phyloP scores from a whole-genome alignment of 202 grass and related monocot genomes.

The Panicum virgatum region DNA sequence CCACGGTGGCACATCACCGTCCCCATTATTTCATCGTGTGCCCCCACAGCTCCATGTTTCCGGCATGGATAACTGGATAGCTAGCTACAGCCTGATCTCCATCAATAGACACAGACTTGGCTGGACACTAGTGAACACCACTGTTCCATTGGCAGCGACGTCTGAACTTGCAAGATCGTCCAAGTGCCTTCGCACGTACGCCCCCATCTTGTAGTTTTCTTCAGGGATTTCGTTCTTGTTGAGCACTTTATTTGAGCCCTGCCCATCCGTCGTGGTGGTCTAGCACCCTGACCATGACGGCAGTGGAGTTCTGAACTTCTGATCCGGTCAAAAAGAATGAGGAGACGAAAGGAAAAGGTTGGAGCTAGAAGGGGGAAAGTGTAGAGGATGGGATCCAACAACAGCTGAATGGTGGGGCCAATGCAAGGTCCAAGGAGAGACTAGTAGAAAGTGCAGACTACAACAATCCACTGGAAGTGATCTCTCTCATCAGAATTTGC shows the following conservation, averaged over 20 bases:
- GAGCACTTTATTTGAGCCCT: not conserved
- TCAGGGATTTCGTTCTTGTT: not conserved
- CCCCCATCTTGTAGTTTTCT: not conserved
- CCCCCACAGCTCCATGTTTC: not conserved
- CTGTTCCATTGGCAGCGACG: slow-evolving; percentile 27
- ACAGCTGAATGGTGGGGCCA: slow-evolving; percentile 10
- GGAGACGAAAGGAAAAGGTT: not conserved
- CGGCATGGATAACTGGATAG: not conserved
- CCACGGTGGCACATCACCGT: not conserved
- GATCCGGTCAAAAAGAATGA: slow-evolving; percentile 15
- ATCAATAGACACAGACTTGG: not conserved
- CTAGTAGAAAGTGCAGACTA: not conserved
- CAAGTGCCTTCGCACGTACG: slow-evolving; percentile 17
- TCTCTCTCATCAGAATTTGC: not conserved
- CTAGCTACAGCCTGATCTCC: not conserved
- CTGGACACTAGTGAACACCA: not conserved
- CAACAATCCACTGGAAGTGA: not conserved
- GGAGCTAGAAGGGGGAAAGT: not conserved
- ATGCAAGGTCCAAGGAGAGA: not conserved
- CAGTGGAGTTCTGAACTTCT: not conserved
- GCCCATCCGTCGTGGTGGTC: not conserved
- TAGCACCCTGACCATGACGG: not conserved
- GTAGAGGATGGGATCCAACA: not conserved
- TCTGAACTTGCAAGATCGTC: not conserved
- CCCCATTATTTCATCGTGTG: not conserved